Conservation (phyloP, 2,329 filamentous ascomycete species). For the Paecilomyces sp. region DNA sequence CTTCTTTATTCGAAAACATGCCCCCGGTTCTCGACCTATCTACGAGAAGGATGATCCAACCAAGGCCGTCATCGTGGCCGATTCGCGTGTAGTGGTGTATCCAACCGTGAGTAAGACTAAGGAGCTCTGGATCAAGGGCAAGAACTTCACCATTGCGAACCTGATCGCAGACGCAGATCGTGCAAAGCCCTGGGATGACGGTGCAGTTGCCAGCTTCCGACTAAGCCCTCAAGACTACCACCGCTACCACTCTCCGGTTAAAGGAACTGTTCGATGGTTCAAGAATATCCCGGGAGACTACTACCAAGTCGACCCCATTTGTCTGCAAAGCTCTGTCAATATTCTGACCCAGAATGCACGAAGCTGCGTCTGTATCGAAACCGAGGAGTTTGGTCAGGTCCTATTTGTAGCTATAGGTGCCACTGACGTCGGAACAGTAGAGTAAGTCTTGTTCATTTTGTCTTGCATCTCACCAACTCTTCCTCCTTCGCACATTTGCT, state of each 20-base stretch:
- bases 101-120: conserved; percentile 24
- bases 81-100: conserved; percentile 33
- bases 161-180: conserved; percentile 29
- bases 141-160: conserved; percentile 35
- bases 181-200: conserved; percentile 25
- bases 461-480: background rate
- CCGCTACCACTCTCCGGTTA: conserved; percentile 39
- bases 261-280: conserved; percentile 30
- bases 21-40: conserved; percentile 22
- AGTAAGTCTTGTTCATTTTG: conserved; percentile 19
- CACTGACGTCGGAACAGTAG: conserved; percentile 33
- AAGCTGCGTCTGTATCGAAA: conserved; percentile 30
- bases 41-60: conserved; percentile 15
- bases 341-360: conserved; percentile 34
- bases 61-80: conserved; percentile 25
- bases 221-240: conserved; percentile 42
- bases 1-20: conserved; percentile 32
- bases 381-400: conserved; percentile 34
- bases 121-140: conserved; percentile 38
- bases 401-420: conserved; percentile 38
- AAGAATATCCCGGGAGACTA: conserved; percentile 37
- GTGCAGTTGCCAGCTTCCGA: conserved; percentile 34
- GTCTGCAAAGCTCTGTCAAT: conserved; percentile 25
- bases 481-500: background rate
- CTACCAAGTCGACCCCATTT: conserved; percentile 36